Conservation (phyloP, 441 rosid species). For the Mallotus repandus region DNA sequence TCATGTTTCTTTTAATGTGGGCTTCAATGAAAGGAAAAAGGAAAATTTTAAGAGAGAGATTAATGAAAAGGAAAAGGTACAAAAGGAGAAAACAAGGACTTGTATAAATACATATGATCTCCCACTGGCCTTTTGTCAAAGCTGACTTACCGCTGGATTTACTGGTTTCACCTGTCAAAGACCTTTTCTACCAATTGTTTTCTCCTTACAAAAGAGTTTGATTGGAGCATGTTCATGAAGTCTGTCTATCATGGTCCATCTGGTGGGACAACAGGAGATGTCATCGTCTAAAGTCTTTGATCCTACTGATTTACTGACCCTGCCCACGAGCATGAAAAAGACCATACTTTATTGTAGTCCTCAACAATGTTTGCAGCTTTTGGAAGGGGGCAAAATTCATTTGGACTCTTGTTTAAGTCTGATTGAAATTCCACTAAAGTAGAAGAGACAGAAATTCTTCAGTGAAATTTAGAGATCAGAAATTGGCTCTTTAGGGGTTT, state of each 20-base stretch:
- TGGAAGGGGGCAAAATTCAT: neutral
- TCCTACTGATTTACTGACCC: neutral
- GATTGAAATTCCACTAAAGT: neutral
- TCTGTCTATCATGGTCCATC: neutral
- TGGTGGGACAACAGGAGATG: neutral
- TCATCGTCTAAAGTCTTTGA: neutral
- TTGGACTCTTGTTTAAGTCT: neutral
- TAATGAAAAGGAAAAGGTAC: neutral
- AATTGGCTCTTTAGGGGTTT: neutral
- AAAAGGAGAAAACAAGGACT: neutral
- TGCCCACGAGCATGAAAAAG: neutral
- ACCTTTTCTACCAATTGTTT: neutral
- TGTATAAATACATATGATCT: neutral
- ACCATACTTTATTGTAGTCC: neutral
- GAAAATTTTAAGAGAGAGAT: neutral
- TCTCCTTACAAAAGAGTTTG: neutral
- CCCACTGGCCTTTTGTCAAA: neutral
- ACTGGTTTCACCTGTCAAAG: constrained; percentile 1
- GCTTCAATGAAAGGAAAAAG: neutral
- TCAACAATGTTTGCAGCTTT: neutral
- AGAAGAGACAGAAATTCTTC: neutral
- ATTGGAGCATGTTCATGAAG: neutral
- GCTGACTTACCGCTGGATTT: neutral
- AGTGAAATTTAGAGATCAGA: neutral
- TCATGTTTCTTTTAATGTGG: neutral